Conservation (phyloP, 2,329 filamentous ascomycete genomes). For the Ophiostoma sp. region DNA sequence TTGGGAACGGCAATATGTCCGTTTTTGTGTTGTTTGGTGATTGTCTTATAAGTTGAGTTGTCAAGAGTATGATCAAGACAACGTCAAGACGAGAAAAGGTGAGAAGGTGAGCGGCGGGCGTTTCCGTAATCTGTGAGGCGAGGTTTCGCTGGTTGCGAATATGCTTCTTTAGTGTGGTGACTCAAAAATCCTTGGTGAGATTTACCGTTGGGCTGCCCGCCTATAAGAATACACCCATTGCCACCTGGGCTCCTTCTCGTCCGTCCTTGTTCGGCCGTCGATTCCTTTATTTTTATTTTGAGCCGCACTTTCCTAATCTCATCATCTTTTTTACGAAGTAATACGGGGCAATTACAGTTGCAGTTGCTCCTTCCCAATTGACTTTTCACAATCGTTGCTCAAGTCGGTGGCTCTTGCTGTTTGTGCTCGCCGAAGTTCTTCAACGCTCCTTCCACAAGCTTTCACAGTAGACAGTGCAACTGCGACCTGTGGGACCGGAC, state of each 20-base stretch:
- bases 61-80: background rate
- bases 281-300: background rate
- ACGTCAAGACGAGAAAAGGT: background rate
- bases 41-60: background rate
- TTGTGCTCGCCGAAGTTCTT: constrained; percentile 3
- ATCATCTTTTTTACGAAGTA: background rate
- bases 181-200: background rate
- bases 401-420: constrained; percentile 9
- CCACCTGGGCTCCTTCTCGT: background rate
- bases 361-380: background rate
- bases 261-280: background rate
- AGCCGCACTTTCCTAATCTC: background rate
- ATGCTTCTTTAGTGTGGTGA: constrained; percentile 1
- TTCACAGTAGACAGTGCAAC: too few relatives aligned
- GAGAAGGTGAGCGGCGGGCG: background rate
- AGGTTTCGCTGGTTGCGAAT: background rate
- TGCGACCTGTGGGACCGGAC: background rate
- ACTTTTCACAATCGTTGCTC: background rate
- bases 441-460: constrained; percentile 1
- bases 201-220: background rate
- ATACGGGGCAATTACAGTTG: background rate
- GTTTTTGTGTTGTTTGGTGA: background rate
- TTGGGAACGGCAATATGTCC: background rate
- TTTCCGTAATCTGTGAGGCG: constrained; percentile 4
- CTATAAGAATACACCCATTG: constrained; percentile 11